Conservation (phyloP, 768 basidiomycete species). For the Hygrophorus russula region DNA sequence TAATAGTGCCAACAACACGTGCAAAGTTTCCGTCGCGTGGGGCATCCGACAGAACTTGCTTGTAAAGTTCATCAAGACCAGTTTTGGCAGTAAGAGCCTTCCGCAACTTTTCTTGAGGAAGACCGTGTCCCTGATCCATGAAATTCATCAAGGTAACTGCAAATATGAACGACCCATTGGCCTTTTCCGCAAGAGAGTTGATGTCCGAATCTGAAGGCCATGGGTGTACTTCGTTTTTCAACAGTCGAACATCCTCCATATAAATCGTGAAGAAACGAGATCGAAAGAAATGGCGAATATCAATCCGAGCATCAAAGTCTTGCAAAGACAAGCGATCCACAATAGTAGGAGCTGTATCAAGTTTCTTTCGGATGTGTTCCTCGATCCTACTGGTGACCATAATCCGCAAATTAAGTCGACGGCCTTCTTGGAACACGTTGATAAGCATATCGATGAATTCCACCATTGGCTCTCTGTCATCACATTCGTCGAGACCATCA, state of each 20-base stretch:
- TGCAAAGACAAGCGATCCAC: constrained; percentile 1
- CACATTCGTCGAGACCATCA: constrained; percentile 25
- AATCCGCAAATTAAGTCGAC: constrained; percentile 17
- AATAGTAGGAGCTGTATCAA: constrained; percentile 3
- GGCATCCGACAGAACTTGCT: constrained; percentile 4
- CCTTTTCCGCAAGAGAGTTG: neutral
- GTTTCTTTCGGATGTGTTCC: constrained; percentile 12
- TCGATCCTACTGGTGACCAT: constrained; percentile 23
- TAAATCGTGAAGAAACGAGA: neutral
- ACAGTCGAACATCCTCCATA: neutral
- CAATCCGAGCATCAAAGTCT: constrained; percentile 3
- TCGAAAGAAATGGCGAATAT: constrained; percentile 4
- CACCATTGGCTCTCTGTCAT: constrained; percentile 12
- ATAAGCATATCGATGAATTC: constrained; percentile 19
- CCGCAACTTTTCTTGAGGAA: constrained; percentile 3
- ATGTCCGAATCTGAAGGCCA: constrained; percentile 6
- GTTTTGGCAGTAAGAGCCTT: neutral
- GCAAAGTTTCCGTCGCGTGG: neutral
- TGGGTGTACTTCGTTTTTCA: neutral
- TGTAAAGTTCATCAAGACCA: constrained; percentile 9
- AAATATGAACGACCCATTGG: constrained; percentile 4
- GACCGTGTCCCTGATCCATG: neutral
- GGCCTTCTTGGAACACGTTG: constrained; percentile 9
- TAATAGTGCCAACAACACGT: constrained; percentile 6
- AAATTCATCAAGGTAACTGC: constrained; percentile 2